A percentile compares a stretch with the other conserved stretches of the same genome.
phyloP scores from a whole-genome alignment of 371 early-diverging fungal genomes.

The Blyttiomyces sp. region DNA sequence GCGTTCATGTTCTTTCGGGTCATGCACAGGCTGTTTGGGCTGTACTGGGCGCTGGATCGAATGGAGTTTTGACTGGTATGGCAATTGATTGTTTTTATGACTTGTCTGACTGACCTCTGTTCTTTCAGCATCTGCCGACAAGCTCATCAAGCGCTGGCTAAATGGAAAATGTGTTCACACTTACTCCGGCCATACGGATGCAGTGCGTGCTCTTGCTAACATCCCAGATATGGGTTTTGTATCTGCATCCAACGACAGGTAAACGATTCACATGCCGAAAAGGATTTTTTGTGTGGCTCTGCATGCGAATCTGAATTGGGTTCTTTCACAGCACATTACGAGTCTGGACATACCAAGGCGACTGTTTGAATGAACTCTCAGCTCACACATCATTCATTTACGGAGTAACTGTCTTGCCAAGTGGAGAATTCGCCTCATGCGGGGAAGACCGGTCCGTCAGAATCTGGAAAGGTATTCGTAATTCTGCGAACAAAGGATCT shows the following conservation, averaged over 20 bases:
- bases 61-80: conserved; percentile 77
- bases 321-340: conserved; percentile 62
- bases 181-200: conserved; percentile 86
- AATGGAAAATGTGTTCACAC: conserved; percentile 66
- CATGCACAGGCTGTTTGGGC: conserved; percentile 92
- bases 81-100: no score
- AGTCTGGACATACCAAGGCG: conserved; percentile 72
- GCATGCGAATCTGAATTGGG: neutral
- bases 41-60: conserved; percentile 71
- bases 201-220: conserved; percentile 76
- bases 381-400: conserved; percentile 96
- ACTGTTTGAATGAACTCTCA: conserved; percentile 69
- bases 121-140: conserved; percentile 84
- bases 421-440: conserved; percentile 77
- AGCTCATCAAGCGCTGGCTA: conserved; percentile 84
- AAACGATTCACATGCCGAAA: conserved; percentile 5
- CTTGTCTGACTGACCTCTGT: no score
- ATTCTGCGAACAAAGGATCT: neutral
- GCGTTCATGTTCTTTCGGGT: conserved; percentile 66
- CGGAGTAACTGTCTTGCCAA: conserved; percentile 59
- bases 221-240: conserved; percentile 66
- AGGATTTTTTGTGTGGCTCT: conserved; percentile 4
- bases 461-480: conserved; percentile 73
- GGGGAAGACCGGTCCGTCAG: conserved; percentile 92
- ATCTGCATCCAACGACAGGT: conserved; percentile 89